Evolutionary conservation across 805 yeast genomes (phyloP), one percentile per base, ranked within the genome.

Genomic region (Ogataea nakhonphanomensis): DNA sequence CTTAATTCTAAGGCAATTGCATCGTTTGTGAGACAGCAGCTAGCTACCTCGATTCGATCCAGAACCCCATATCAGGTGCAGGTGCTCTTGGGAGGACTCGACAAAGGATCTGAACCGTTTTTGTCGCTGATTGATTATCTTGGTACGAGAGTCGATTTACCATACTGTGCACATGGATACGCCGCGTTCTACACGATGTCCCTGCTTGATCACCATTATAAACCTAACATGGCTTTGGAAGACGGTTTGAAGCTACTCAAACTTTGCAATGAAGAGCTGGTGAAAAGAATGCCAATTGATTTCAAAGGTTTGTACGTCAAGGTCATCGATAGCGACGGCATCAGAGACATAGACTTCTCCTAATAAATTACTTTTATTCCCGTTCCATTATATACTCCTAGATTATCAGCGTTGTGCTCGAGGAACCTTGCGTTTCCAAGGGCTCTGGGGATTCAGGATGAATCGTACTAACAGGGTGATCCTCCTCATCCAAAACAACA

Each of bases 121-220:
- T 72, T 93, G 55, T 81, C 84, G 57, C 88, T 91, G 82, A 84
- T 93, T 51, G 99, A 93, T 61, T 93, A 93, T 62, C 69, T 93
- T 50, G 99, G 99, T 7, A 86, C 99, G 2, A 79, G 82, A 50
- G 95, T 82, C 11, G 87, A 82, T 45, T 71, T 93, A 44, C 98
- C 99, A 11, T 93, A 93, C 59, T 96, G 95, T 12, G 98, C 98
- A 2, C 99, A 93, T 62, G 99, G 99, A 9, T 93, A 93, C 59
- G 95, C 98, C n/a, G 95, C 95, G 1, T 93, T 91, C 65, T 93
- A 93, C 63, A 81, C 95, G 24, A 75, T 88, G 63, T 85, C 98
- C 2, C 69, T 91, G 49, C 72, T 93, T 51, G 99, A 93, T 68
- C 89, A 83, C 53, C 96, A 89, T 65, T 89, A 90, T 66, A 76